Evolutionary conservation across 257 asterid species (phyloP).

Genomic region (Cynanchum wilfordii): DNA sequence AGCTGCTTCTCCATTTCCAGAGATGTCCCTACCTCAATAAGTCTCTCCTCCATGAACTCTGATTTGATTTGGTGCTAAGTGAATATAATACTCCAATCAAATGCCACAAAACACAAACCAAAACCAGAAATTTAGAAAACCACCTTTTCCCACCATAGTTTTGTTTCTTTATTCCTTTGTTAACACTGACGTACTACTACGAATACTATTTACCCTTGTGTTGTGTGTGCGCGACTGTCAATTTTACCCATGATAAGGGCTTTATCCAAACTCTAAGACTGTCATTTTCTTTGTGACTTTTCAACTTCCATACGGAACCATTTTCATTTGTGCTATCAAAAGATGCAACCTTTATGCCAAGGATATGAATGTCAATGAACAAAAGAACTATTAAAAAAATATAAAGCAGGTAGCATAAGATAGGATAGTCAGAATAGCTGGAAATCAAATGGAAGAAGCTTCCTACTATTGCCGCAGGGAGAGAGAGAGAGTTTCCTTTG

Average conservation of each 20-base stretch:
- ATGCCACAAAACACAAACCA: background rate
- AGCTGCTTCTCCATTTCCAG: background rate
- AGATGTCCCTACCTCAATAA: background rate
- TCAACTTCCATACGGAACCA: background rate
- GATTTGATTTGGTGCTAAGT: conserved; percentile 2
- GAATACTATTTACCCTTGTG: background rate
- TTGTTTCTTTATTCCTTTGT: background rate
- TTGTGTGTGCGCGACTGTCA: background rate
- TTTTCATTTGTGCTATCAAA: background rate
- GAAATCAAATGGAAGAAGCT: background rate
- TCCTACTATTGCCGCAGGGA: background rate
- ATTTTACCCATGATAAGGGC: background rate
- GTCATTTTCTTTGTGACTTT: background rate
- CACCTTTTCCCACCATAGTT: background rate
- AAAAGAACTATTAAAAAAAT: too few relatives aligned
- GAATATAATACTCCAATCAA: background rate
- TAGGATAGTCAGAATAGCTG: background rate
- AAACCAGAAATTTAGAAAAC: background rate
- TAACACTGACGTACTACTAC: background rate
- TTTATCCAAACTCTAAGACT: background rate
- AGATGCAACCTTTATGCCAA: background rate
- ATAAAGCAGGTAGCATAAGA: too few relatives aligned
- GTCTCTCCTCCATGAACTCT: background rate
- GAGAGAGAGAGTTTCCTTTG: too few relatives aligned
- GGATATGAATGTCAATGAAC: too few relatives aligned